Evolutionary conservation across 164 flowering plant genomes (phyloP).

Genomic region (Vitis vinifera): ASM3070453v1 NC_081822.1:35871501-35872000

Average conservation of each 20-base stretch:
- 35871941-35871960: no score
- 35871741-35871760: background rate
- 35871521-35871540: constrained; percentile 26
- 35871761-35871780: background rate
- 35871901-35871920: no score
- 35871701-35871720: constrained; percentile 66
- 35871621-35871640: constrained; percentile 50
- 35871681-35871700: constrained; percentile 23
- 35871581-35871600: constrained; percentile 15
- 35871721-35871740: constrained; percentile 84
- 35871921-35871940: no score
- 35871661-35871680: constrained; percentile 1
- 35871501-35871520: constrained; percentile 40
- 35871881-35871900: no score
- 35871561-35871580: constrained; percentile 34
- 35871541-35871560: constrained; percentile 42
- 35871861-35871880: no score
- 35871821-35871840: no score
- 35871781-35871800: no score
- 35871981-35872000: no score
- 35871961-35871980: no score
- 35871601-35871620: constrained; percentile 22
- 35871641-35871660: constrained; percentile 16
- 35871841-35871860: no score
- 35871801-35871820: no score